Percentiles rank a stretch among this genome's conserved stretches.
Evolutionary conservation across 1,284 basidiomycete species (phyloP).

Genomic region (Neonothopanus nambi): DNA sequence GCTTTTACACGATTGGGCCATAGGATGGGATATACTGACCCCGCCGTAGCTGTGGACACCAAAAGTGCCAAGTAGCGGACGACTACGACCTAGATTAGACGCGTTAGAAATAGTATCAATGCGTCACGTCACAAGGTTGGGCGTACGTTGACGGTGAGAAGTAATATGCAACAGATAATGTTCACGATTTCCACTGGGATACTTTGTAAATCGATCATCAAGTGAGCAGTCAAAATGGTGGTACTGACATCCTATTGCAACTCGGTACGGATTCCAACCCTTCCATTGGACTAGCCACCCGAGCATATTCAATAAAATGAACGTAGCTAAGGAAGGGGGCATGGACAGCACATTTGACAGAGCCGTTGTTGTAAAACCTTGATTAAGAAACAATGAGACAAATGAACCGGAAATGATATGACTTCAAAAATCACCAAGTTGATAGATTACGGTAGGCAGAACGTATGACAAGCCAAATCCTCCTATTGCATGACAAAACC

Average conservation of each 20-base stretch:
- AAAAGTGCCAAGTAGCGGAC: constrained; percentile 18
- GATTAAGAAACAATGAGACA: neutral
- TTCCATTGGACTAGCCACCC: constrained; percentile 12
- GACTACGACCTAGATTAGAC: neutral
- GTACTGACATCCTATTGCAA: constrained; percentile 14
- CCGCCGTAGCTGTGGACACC: constrained; percentile 17
- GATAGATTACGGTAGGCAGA: constrained; percentile 23
- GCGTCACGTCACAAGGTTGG: constrained; percentile 5
- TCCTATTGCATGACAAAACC: constrained; percentile 22
- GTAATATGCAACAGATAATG: constrained; percentile 3
- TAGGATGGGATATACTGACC: constrained; percentile 3
- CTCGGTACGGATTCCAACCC: constrained; percentile 15
- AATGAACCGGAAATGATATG: too few relatives aligned
- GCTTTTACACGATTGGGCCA: constrained; percentile 23
- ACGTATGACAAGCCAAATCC: constrained; percentile 21
- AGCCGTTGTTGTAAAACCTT: constrained; percentile 13
- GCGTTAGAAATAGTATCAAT: constrained; percentile 9
- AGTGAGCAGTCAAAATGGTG: neutral
- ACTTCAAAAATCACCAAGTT: constrained; percentile 16
- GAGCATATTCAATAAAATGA: constrained; percentile 10
- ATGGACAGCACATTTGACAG: constrained; percentile 15
- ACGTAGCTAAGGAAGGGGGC: constrained; percentile 15
- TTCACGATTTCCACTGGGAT: constrained; percentile 1
- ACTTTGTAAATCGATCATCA: neutral
- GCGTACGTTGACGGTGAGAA: neutral